Conservation (phyloP, 441 rosid species). For the Mallotus repandus region DNA sequence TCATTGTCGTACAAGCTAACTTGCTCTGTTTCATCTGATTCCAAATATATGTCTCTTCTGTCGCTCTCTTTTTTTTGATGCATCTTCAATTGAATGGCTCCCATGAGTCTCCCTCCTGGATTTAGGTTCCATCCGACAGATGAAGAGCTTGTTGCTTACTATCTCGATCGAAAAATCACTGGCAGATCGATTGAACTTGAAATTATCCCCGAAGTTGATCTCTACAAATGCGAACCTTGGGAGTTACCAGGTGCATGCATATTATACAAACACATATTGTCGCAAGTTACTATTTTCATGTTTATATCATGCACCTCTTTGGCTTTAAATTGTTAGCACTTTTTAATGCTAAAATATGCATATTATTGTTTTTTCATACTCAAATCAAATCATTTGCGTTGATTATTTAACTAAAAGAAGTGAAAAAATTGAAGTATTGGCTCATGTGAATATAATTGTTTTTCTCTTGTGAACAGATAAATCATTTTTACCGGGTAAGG, state of each 20-base stretch:
- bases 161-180: constrained; percentile 61
- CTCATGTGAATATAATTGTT: background rate
- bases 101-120: constrained; percentile 74
- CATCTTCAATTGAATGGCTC: constrained; percentile 40
- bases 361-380: no score
- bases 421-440: background rate
- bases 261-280: no score
- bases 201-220: constrained; percentile 70
- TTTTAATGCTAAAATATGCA: no score
- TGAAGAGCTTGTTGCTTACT: constrained; percentile 79
- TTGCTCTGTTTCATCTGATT: constrained; percentile 15
- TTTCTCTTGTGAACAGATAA: constrained; percentile 39
- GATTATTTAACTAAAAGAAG: no score
- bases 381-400: no score
- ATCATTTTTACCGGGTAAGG: constrained; percentile 68
- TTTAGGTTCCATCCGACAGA: constrained; percentile 86
- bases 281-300: no score
- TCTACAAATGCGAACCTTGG: constrained; percentile 84
- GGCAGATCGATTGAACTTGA: constrained; percentile 69
- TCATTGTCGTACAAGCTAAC: constrained; percentile 28
- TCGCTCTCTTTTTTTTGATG: constrained; percentile 1
- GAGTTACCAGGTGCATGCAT: constrained; percentile 62
- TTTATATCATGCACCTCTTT: no score
- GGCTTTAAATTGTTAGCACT: no score
- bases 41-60: constrained; percentile 11